Base-by-base conservation (phyloP, 495 filamentous ascomycete genomes). In the Penicillium flavigenum region DNA sequence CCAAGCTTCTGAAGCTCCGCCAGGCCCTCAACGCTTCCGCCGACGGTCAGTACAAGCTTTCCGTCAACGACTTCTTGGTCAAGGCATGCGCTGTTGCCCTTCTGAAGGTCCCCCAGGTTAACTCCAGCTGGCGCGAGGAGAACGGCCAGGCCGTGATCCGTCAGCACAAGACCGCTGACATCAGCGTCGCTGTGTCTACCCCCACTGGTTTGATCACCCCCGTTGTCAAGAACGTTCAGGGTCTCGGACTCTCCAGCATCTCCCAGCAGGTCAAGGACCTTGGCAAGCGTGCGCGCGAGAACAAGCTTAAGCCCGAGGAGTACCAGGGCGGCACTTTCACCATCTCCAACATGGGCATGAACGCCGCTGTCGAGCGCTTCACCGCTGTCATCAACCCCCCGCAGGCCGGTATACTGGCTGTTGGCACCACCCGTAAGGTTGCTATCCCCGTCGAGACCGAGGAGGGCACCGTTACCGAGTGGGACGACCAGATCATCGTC, bases 281-380 rank as follows among this genome's bases (percentile, higher is more conserved):
- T 29, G 91, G 91, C 69, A 96, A 94, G 83, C 91, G 92, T 72
- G 95, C 94, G 42, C 82, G 88, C 48, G 95, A 98, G 58, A 91
- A 91, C 77, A 99, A 98, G 86, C 89, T 99, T 62, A 97, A 97
- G 86, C 95, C 95, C 31, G 92, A 99, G 73, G 92, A 99, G 76
- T 99, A 93, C 86, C 93, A 97, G 79, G 95, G 95, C 44, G 95
- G 95, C 72, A 96, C 91, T 63, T 96, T 99, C 78, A 96, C 93
- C 70, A 99, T 99, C 78, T 93, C 88, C 78, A 99, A 99, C 85
- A 96, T 99, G 95, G 95, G 95, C 71, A 98, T 98, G 94, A 99
- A 99, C 82, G 65, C 86, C 10, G 95, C 95, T 38, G 86, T 99
- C 60, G 92, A 97, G 70, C 86, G 91, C 63, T 99, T 99, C 81